Evolutionary conservation across 306 rosid species (phyloP).

Genomic region (Gillenia trifoliata): DNA sequence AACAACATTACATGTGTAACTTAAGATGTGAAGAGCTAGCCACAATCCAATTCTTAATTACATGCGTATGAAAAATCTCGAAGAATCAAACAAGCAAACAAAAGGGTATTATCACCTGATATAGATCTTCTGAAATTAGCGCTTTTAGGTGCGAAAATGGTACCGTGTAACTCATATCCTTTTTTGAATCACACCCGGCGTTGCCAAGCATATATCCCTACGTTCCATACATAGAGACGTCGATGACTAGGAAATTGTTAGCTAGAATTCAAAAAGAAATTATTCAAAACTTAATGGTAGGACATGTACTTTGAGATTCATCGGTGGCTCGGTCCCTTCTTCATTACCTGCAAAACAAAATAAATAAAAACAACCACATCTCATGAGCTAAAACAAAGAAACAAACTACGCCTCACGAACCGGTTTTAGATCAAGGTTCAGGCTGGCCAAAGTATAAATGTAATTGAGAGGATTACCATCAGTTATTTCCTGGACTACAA

Average conservation of each 20-base stretch:
- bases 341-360: constrained; percentile 2
- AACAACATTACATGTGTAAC: too few species aligned
- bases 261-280: background rate
- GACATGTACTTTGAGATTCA: background rate
- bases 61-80: too few species aligned
- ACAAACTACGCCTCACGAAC: too few species aligned
- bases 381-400: too few species aligned
- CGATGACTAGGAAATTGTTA: background rate
- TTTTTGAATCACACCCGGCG: background rate
- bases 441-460: too few species aligned
- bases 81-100: too few species aligned
- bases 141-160: constrained; percentile 7
- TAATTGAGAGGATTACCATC: constrained; percentile 11
- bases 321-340: background rate
- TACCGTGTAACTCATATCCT: background rate
- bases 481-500: constrained; percentile 9
- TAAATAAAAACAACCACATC: too few species aligned
- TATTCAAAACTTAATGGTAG: background rate
- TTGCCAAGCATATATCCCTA: constrained; percentile 25
- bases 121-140: constrained; percentile 10
- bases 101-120: constrained; percentile 3
- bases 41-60: too few species aligned
- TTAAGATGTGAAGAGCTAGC: too few species aligned
- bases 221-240: background rate
- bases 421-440: too few species aligned